Evolutionary conservation across 805 yeast species (phyloP), one percentile per base, ranked within the genome.

Genomic region (Maudiozyma serrabonitensis): DNA sequence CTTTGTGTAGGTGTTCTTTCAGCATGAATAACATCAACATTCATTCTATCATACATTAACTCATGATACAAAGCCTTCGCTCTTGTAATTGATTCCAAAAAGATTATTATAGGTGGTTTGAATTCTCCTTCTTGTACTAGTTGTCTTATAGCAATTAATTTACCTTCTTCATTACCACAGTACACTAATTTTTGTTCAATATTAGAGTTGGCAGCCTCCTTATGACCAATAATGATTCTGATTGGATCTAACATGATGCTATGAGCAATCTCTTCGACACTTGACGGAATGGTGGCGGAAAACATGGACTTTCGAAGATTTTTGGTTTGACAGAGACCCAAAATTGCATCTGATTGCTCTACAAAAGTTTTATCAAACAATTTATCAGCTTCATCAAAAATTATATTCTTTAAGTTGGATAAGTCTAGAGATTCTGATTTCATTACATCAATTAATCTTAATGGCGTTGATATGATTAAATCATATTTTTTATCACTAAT

Each of bases 41-140:
- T 91, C 54, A 93, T 69, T 56, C 82, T 87, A 66, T 93, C 99
- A 65, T 91, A 93, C 49, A 93, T 69, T 58, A 93, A 72, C 67
- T 93, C 99, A 62, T 91, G 95, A 67, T 85, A 91, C 46, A 93
- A 73, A 0, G 98, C 97, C 66, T 91, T 93, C 16, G 99, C 97
- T 67, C 99, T 81, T 31, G 85, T 78, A 55, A 93, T 86, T 43
- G 93, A 83, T 69, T 93, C 99, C 54, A 93, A 76, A 66, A 93
- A 93, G 39, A 93, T 88, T 40, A 93, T 78, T 18, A 89, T 86
- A 0, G 99, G 99, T 1, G 99, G 98, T 58, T 81, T 82, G 63
- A 93, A 82, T 56, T 86, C 89, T 16, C 95, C 93, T 47, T 79
- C 75, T 62, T 80, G 83, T 43, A 90, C 77, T 81, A 91, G 75